Evolutionary conservation across 179 eudicot genomes (phyloP).

Genomic region (Dionaea muscipula): DNA sequence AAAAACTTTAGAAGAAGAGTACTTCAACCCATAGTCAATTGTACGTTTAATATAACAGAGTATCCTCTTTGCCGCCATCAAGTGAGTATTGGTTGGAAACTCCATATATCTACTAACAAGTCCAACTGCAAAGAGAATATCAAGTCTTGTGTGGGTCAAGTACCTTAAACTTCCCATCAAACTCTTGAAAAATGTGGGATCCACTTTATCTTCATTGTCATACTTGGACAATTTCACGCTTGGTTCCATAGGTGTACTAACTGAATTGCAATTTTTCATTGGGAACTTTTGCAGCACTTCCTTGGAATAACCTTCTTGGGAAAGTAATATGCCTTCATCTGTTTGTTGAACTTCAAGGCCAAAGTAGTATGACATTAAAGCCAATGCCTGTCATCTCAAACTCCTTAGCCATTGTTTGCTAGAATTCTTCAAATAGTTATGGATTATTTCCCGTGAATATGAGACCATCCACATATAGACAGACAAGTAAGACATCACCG

Average conservation of each 20-base stretch:
- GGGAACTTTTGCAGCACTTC: neutral
- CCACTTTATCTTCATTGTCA: neutral
- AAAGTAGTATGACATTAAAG: neutral
- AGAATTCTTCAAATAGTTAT: neutral
- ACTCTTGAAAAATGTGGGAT: neutral
- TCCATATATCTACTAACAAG: conserved; percentile 1
- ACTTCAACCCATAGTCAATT: neutral
- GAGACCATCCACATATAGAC: conserved; percentile 4
- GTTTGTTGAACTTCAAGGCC: neutral
- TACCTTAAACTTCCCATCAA: conserved; percentile 1
- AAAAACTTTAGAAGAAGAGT: neutral
- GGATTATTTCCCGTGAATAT: conserved; percentile 1
- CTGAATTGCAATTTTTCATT: neutral
- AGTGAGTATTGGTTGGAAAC: neutral
- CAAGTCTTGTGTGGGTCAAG: neutral
- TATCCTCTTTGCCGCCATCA: neutral
- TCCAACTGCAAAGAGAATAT: neutral
- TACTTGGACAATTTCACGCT: neutral
- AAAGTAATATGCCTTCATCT: neutral
- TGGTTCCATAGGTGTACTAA: neutral
- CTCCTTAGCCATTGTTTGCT: neutral
- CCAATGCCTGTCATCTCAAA: conserved; percentile 1
- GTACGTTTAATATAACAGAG: neutral
- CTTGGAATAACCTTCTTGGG: neutral
- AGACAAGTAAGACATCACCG: neutral